phyloP scores from a whole-genome alignment of 2,329 filamentous ascomycete species.

The Basipetospora chlamydospora region DNA sequence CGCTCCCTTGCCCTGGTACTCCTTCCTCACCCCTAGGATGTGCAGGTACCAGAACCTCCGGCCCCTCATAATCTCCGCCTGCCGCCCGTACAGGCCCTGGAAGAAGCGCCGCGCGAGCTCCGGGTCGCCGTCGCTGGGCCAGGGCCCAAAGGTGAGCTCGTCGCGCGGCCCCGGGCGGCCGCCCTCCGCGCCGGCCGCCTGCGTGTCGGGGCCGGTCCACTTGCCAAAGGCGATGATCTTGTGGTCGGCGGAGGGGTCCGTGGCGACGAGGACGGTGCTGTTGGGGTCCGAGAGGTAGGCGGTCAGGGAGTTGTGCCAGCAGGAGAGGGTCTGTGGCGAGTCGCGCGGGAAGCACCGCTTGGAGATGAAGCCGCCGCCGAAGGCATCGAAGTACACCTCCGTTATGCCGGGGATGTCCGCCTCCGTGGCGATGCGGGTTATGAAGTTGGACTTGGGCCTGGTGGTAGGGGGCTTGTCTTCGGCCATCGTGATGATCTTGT shows the following conservation, averaged over 20 bases:
- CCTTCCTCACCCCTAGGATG: constrained; percentile 26
- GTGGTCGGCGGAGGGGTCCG: constrained; percentile 12
- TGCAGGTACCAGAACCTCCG: constrained; percentile 35
- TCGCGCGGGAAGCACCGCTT: constrained; percentile 21
- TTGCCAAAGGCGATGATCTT: constrained; percentile 4
- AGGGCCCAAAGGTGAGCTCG: constrained; percentile 10
- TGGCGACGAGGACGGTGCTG: constrained; percentile 24
- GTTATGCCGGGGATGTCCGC: constrained; percentile 25
- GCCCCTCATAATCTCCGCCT: constrained; percentile 21
- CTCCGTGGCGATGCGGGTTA: constrained; percentile 14
- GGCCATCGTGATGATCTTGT: background rate
- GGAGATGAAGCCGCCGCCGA: constrained; percentile 22
- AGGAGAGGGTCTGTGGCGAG: constrained; percentile 11
- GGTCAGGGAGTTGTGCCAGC: constrained; percentile 20
- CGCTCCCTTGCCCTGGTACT: constrained; percentile 30
- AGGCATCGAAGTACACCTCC: constrained; percentile 30
- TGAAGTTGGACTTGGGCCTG: background rate
- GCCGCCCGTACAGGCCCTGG: constrained; percentile 18
- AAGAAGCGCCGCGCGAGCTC: constrained; percentile 25
- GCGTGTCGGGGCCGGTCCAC: background rate
- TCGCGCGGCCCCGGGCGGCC: background rate
- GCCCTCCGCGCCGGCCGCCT: background rate
- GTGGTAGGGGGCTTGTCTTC: background rate
- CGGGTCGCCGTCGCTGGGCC: constrained; percentile 24
- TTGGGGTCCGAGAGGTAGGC: constrained; percentile 25